These are phyloP conservation scores for Austroboletus festivus DNA, from an alignment of 768 basidiomycete genomes.

Conservation along the genomic window DNA sequence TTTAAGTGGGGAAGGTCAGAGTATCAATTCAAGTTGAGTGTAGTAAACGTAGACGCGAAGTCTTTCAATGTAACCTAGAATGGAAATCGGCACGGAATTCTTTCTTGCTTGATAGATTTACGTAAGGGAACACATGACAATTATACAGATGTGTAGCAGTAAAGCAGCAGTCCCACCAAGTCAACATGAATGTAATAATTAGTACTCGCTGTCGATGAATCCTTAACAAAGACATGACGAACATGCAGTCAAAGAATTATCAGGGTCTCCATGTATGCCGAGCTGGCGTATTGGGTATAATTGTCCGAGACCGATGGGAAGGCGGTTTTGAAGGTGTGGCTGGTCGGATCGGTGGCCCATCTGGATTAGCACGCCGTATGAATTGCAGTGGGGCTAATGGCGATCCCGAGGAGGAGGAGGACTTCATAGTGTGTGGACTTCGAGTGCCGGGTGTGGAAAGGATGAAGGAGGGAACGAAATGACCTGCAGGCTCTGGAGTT, in stretches of 20 bases:
- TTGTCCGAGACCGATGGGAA: conserved; percentile 41
- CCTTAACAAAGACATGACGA: conserved; percentile 5
- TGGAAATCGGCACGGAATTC: conserved; percentile 4
- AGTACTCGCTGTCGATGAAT: background rate
- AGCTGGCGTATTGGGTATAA: conserved; percentile 42
- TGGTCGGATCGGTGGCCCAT: conserved; percentile 49
- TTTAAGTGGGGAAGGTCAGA: no score
- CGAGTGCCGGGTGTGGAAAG: conserved; percentile 47
- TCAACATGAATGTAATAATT: conserved; percentile 18
- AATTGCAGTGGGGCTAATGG: conserved; percentile 82
- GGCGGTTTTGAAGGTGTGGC: conserved; percentile 65
- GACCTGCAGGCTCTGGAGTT: conserved; percentile 65
- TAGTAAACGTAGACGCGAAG: no score
- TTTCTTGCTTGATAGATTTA: background rate
- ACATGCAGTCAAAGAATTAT: conserved; percentile 20
- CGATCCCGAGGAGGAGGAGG: conserved; percentile 63
- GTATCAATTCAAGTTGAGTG: background rate
- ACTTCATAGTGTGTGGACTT: conserved; percentile 44
- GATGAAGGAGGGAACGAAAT: conserved; percentile 64
- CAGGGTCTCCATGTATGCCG: conserved; percentile 69
- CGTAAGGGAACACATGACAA: conserved; percentile 17
- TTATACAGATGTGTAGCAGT: conserved; percentile 17
- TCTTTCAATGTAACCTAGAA: conserved; percentile 8
- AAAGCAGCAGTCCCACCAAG: conserved; percentile 22
- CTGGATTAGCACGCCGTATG: conserved; percentile 72